These are phyloP conservation scores for Neurospora africana DNA, from an alignment of 495 filamentous ascomycete species.

Conservation along the genomic window DNA sequence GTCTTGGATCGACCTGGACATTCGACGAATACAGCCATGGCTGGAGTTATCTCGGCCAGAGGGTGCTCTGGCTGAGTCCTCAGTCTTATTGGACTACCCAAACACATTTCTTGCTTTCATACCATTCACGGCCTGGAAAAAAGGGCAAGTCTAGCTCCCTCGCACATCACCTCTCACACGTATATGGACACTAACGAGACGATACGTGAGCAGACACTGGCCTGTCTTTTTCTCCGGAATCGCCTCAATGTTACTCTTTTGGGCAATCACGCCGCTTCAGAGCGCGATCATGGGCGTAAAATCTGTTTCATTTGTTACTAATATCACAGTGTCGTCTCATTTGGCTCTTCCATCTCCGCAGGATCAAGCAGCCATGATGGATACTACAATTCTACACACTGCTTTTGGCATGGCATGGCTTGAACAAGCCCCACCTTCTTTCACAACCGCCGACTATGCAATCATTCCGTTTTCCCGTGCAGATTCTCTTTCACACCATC, in stretches of 20 bases:
- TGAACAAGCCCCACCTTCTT: slow-evolving; percentile 27
- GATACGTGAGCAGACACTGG: neutral
- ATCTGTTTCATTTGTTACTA: neutral
- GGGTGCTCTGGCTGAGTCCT: slow-evolving; percentile 28
- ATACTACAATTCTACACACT: slow-evolving; percentile 21
- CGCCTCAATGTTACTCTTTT: neutral
- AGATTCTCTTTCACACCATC: accelerated
- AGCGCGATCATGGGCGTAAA: neutral
- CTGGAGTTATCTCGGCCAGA: slow-evolving; percentile 32
- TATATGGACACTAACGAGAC: too few species aligned
- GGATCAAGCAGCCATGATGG: slow-evolving; percentile 29
- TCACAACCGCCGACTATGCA: slow-evolving; percentile 24
- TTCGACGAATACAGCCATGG: slow-evolving; percentile 37
- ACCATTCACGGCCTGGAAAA: slow-evolving; percentile 29
- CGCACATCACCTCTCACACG: too few species aligned
- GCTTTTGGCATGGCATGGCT: slow-evolving; percentile 29
- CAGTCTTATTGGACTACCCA: slow-evolving; percentile 37
- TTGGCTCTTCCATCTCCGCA: neutral
- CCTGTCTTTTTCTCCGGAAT: neutral
- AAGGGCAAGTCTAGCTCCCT: too few species aligned
- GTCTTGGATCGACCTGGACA: slow-evolving; percentile 36
- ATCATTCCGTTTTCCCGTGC: neutral
- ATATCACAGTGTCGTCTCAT: neutral
- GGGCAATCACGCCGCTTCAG: neutral
- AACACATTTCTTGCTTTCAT: slow-evolving; percentile 37